Base-by-base conservation (phyloP, 1,139 yeast species). In the Suhomyces bribrorum region DNA sequence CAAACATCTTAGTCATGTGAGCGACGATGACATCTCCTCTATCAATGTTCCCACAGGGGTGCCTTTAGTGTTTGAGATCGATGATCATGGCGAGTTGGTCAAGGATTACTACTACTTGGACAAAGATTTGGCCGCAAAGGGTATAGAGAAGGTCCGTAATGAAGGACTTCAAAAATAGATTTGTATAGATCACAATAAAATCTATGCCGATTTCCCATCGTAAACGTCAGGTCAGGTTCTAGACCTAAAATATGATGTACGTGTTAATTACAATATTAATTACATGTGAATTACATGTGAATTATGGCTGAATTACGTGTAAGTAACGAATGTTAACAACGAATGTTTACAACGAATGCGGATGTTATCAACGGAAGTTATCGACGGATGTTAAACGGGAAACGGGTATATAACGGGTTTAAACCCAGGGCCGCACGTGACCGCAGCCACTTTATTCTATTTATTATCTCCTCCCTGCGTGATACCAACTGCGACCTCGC, bases 31-130 rank as follows among this genome's bases (percentile, higher is more conserved):
- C 39, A 84, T 85, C 36, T 75, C 81, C 42, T 68, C 74, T 34
- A 73, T 85, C 35, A 83, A 85, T 55, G 83, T 84, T 8, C 92
- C 95, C 2, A 85, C 86, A 32, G 92, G 89, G 0, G 79, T 85
- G 8, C 94, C 94, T 5, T 63, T 85, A 41, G 77, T 81, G 26
- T 65, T 80, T 44, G 83, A 80, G 45, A 53, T 80, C 26, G 54
- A 75, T 46, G 72, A 72, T 29, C 54, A 66, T 11, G 68, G 79
- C 25, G 59, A 63, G 26, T 67, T 77, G 32, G 54, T 66, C 2
- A 64, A 63, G 23, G 70, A 73, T 32, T 77, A 75, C 53, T 73
- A 69, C 45, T 85, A 84, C 53, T 61, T 85, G 44, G 92, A 85
- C 53, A 81, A 85, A n/a, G 85, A 81, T 48, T 70, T 70, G 44